These are phyloP conservation scores for Dothideomycetes sp. DNA, from an alignment of 2,329 filamentous ascomycete genomes.

Conservation along the genomic window DNA sequence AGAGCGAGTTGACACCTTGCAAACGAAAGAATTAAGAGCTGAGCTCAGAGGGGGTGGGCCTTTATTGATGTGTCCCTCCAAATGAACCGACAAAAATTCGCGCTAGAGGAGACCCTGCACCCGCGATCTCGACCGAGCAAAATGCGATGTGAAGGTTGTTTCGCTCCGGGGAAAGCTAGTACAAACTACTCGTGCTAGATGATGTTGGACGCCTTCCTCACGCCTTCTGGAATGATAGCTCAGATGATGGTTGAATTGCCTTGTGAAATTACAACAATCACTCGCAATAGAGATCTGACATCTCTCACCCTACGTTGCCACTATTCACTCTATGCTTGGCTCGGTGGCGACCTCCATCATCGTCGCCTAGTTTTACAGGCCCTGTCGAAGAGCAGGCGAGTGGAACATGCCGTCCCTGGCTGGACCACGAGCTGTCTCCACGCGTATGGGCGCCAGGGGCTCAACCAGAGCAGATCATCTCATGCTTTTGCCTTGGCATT, in stretches of 20 bases:
- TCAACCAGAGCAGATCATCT: constrained; percentile 5
- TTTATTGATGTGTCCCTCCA: background rate
- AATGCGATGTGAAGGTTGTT: no score
- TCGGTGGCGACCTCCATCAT: no score
- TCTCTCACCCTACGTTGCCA: no score
- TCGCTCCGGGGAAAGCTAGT: no score
- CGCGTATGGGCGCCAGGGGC: background rate
- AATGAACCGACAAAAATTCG: background rate
- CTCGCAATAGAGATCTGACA: no score
- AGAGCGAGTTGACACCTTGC: background rate
- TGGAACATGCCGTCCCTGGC: background rate
- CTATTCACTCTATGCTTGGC: no score
- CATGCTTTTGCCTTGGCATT: constrained; percentile 5
- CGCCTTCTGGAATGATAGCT: no score
- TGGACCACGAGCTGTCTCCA: background rate
- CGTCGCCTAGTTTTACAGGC: background rate
- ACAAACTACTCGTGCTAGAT: no score
- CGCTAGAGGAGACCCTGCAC: background rate
- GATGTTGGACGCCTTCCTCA: no score
- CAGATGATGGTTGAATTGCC: no score
- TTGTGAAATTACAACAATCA: no score
- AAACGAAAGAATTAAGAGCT: background rate
- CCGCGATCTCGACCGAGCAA: background rate
- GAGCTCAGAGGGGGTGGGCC: background rate
- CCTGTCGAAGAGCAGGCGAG: background rate